These are phyloP conservation scores for Quercus cerris DNA, from an alignment of 306 rosid genomes.

Conservation along the genomic window DNA sequence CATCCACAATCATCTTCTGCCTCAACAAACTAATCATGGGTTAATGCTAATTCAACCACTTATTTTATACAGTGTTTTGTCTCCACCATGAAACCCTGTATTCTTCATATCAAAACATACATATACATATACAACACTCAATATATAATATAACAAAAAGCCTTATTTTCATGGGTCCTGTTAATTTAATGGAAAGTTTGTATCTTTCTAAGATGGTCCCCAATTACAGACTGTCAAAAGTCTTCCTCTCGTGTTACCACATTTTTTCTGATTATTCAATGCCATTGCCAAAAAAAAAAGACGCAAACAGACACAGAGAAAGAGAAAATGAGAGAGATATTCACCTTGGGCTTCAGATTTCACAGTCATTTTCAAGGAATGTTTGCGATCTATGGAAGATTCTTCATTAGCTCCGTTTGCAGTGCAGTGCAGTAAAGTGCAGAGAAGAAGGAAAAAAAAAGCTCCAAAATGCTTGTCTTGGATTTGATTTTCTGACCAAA, in stretches of 20 bases:
- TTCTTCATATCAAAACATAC: slow-evolving; percentile 11
- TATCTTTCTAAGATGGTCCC: slow-evolving; percentile 68
- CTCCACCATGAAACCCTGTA: slow-evolving; percentile 21
- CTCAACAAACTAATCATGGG: slow-evolving; percentile 53
- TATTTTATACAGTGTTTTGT: slow-evolving; percentile 12
- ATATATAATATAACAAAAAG: slow-evolving; percentile 11
- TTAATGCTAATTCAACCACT: slow-evolving; percentile 35
- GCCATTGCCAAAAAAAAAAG: neutral
- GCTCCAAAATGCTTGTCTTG: slow-evolving; percentile 24
- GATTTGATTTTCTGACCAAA: slow-evolving; percentile 31
- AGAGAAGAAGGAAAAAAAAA: neutral
- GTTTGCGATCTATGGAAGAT: slow-evolving; percentile 32
- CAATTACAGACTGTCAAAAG: slow-evolving; percentile 75
- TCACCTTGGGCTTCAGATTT: slow-evolving; percentile 34
- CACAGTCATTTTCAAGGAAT: slow-evolving; percentile 39
- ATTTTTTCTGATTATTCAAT: neutral
- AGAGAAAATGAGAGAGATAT: neutral
- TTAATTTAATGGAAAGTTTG: slow-evolving; percentile 53
- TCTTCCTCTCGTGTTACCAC: slow-evolving; percentile 45
- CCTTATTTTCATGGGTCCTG: slow-evolving; percentile 27
- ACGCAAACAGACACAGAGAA: neutral
- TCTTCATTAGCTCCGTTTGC: slow-evolving; percentile 36
- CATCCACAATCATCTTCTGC: slow-evolving; percentile 62
- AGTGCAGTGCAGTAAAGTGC: slow-evolving; percentile 16
- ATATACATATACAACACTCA: slow-evolving; percentile 31